These are phyloP conservation scores for Amoeboaphelidium protococcarum DNA, from an alignment of 371 early-diverging fungal species.

Conservation along the genomic window DNA sequence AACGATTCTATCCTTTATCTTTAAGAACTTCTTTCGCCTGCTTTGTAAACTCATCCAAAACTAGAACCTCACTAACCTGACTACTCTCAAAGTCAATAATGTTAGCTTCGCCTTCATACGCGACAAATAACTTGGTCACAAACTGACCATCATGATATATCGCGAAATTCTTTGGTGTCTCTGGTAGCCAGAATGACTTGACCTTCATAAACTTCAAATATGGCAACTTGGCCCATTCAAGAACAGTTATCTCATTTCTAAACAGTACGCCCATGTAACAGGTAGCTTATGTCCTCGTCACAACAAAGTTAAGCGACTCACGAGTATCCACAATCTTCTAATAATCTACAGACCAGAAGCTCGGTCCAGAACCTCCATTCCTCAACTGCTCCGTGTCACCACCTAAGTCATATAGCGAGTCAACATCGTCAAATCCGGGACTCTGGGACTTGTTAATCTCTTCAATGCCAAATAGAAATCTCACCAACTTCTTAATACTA, in stretches of 20 bases:
- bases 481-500: constrained; percentile 16
- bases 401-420: background rate
- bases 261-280: constrained; percentile 19
- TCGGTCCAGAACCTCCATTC: background rate
- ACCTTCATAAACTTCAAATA: constrained; percentile 28
- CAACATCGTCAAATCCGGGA: background rate
- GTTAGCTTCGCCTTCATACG: constrained; percentile 20
- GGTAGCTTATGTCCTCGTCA: constrained; percentile 19
- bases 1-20: too few species aligned
- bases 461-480: background rate
- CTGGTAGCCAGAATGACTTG: constrained; percentile 30
- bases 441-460: background rate
- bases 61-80: constrained; percentile 18
- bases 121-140: constrained; percentile 20
- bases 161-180: constrained; percentile 19
- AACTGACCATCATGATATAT: constrained; percentile 20
- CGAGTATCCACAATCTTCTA: constrained; percentile 22
- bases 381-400: background rate
- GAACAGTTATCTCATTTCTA: constrained; percentile 17
- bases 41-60: constrained; percentile 15
- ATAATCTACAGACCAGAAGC: constrained; percentile 19
- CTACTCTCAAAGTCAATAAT: constrained; percentile 17
- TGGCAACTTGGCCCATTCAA: constrained; percentile 29
- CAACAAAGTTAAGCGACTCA: constrained; percentile 17
- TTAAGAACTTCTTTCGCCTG: too few species aligned